Conservation (phyloP, 306 rosid genomes). For the Lathyrus tuberosus region DNA sequence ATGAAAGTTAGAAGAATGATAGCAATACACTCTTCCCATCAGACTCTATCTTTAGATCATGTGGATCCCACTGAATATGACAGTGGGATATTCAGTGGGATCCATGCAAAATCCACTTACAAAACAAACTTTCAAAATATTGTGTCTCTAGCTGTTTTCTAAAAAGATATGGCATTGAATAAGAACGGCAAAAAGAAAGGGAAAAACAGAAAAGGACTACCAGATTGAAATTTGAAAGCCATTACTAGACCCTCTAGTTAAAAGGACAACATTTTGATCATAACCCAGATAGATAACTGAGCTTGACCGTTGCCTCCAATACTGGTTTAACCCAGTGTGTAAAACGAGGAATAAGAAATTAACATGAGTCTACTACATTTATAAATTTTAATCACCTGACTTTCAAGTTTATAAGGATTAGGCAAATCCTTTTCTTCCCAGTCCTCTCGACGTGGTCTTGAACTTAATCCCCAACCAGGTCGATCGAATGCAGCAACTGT, state of each 20-base stretch:
- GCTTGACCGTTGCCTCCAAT: background rate
- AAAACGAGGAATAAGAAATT: conserved; percentile 3
- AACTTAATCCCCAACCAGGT: conserved; percentile 96
- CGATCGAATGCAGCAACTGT: conserved; percentile 86
- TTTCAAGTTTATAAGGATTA: conserved; percentile 89
- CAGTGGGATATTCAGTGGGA: background rate
- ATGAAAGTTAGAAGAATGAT: conserved; percentile 1
- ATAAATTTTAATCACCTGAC: conserved; percentile 60
- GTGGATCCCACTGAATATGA: conserved; percentile 3
- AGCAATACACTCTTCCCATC: conserved; percentile 11
- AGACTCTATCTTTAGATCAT: conserved; percentile 1
- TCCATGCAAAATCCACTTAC: background rate
- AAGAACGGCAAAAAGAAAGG: background rate
- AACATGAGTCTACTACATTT: background rate
- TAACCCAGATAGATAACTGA: background rate
- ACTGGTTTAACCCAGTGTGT: conserved; percentile 9
- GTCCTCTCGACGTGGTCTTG: conserved; percentile 68
- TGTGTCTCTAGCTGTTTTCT: background rate
- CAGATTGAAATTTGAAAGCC: conserved; percentile 8
- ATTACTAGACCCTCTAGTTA: background rate
- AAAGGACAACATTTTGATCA: conserved; percentile 9
- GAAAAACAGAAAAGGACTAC: background rate
- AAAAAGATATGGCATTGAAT: background rate
- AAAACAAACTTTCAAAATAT: background rate
- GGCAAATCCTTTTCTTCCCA: conserved; percentile 89